Conservation (phyloP, 768 basidiomycete species). For the Trametes sanguinea region DNA sequence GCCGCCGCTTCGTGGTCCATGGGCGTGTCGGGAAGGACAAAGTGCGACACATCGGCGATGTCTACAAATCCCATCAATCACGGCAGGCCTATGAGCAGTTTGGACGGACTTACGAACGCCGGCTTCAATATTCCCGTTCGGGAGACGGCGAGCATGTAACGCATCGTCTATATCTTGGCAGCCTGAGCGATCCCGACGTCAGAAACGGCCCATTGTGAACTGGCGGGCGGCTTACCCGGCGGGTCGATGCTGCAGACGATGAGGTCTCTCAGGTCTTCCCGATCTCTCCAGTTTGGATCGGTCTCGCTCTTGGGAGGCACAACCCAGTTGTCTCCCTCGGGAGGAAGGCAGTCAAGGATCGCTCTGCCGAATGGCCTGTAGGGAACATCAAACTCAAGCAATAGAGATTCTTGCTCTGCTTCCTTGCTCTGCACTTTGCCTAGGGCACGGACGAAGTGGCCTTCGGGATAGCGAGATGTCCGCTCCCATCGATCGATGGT, state of each 20-base stretch:
- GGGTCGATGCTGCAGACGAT: constrained; percentile 97
- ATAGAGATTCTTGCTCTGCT: constrained; percentile 90
- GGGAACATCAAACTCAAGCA: constrained; percentile 94
- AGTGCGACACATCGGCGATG: constrained; percentile 98
- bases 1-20: constrained; percentile 98
- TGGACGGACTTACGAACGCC: constrained; percentile 83
- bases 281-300: constrained; percentile 68
- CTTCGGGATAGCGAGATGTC: constrained; percentile 90
- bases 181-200: constrained; percentile 44
- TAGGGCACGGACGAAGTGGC: constrained; percentile 92
- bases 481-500: constrained; percentile 91
- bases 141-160: constrained; percentile 81
- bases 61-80: constrained; percentile 48
- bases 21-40: constrained; percentile 88
- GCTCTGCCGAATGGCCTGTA: constrained; percentile 97
- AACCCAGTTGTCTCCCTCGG: constrained; percentile 89
- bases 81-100: neutral
- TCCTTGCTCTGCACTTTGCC: constrained; percentile 93
- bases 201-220: neutral
- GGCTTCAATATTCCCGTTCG: constrained; percentile 94
- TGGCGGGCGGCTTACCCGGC: constrained; percentile 54
- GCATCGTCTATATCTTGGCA: constrained; percentile 99
- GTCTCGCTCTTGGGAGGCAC: constrained; percentile 73
- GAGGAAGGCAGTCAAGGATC: constrained; percentile 87
- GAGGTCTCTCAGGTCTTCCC: constrained; percentile 85